Conservation (phyloP, 306 rosid species). For the Potentilla sterilis region DNA sequence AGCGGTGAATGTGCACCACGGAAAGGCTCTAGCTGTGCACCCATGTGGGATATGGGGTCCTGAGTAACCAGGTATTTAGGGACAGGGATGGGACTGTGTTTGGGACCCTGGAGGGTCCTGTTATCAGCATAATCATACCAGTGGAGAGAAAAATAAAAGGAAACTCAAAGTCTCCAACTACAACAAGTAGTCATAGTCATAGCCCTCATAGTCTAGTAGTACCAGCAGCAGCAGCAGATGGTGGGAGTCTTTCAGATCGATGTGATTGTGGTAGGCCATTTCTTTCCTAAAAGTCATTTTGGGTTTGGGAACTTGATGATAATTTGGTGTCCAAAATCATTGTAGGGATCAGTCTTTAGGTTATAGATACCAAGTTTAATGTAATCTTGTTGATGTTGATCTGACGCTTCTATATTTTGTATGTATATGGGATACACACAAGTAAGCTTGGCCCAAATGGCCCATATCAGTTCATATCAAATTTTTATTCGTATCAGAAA, state of each 20-base stretch:
- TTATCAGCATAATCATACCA: conserved; percentile 25
- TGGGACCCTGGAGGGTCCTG: conserved; percentile 31
- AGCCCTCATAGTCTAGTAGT: not conserved
- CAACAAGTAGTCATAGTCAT: conserved; percentile 1
- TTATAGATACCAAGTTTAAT: not conserved
- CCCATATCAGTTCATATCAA: not conserved
- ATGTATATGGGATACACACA: not conserved
- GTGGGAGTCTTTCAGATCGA: conserved; percentile 66
- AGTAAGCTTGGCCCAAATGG: not conserved
- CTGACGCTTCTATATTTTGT: not conserved
- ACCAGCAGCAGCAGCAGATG: conserved; percentile 30
- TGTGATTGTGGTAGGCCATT: conserved; percentile 44
- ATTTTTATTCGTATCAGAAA: not conserved
- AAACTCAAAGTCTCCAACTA: not conserved
- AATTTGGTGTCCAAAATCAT: conserved; percentile 3
- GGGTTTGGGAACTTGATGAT: conserved; percentile 17
- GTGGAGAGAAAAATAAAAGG: not conserved
- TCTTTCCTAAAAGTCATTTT: conserved; percentile 4
- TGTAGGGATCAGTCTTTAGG: not conserved
- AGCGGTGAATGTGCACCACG: conserved; percentile 18
- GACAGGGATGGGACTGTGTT: conserved; percentile 45
- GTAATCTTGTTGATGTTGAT: conserved; percentile 16
- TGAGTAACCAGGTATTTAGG: conserved; percentile 34
- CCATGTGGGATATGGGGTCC: conserved; percentile 55
- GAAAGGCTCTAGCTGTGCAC: conserved; percentile 24